Conservation (phyloP, 2,329 filamentous ascomycete species). For the Paecilomyces sp. region DNA sequence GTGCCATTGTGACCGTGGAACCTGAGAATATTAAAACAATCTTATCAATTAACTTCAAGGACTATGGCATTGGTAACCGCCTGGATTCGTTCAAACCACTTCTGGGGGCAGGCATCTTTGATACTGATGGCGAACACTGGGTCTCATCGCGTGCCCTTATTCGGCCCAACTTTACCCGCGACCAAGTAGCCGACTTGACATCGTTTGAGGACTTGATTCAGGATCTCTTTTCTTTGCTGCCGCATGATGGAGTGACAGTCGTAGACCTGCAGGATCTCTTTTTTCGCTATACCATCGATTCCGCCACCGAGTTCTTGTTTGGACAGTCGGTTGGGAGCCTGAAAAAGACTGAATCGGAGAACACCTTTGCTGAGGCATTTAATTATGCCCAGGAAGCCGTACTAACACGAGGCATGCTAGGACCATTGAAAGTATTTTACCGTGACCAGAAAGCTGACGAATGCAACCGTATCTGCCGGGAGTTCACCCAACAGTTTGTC, state of each 20-base stretch:
- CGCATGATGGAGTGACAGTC: neutral
- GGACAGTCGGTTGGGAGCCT: neutral
- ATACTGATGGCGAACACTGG: constrained; percentile 1
- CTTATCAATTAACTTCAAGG: constrained; percentile 44
- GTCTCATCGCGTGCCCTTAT: constrained; percentile 2
- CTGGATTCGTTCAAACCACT: constrained; percentile 6
- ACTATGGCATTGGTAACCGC: constrained; percentile 39
- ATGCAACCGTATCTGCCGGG: constrained; percentile 9
- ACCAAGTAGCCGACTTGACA: constrained; percentile 1
- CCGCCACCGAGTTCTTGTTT: neutral
- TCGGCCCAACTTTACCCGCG: constrained; percentile 4
- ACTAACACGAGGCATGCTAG: neutral
- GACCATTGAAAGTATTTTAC: constrained; percentile 6
- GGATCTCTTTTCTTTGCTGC: neutral
- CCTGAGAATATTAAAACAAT: constrained; percentile 50
- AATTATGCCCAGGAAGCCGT: constrained; percentile 3
- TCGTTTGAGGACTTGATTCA: neutral
- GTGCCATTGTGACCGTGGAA: constrained; percentile 29
- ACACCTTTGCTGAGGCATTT: constrained; percentile 3
- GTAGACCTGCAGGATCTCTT: constrained; percentile 2
- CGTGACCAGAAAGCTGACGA: constrained; percentile 9
- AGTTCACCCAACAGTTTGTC: constrained; percentile 9
- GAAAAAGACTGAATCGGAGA: neutral
- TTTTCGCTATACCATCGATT: neutral
- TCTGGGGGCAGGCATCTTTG: constrained; percentile 1